phyloP scores from a whole-genome alignment of 2,329 filamentous ascomycete species.

The Cytospora piceicola region DNA sequence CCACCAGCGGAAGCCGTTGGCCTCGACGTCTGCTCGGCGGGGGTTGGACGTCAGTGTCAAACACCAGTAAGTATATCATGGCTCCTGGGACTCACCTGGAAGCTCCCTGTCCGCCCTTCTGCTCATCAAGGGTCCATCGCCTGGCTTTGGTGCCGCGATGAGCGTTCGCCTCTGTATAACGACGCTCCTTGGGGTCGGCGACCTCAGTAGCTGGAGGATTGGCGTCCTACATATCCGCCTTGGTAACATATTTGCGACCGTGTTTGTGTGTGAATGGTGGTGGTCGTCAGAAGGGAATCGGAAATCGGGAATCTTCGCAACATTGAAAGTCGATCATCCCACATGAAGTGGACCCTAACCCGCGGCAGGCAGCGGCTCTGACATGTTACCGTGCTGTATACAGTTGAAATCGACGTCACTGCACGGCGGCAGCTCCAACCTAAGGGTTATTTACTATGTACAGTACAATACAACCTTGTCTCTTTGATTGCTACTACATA shows the following conservation, averaged over 20 bases:
- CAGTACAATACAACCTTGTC: not conserved
- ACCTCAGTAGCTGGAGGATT: constrained; percentile 20
- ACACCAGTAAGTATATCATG: not conserved
- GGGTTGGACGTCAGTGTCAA: not conserved
- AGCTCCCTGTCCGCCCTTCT: constrained; percentile 68
- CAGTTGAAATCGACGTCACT: not conserved
- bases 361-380: constrained; percentile 20
- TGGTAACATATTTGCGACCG: constrained; percentile 26
- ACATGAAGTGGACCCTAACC: constrained; percentile 12
- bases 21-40: constrained; percentile 43
- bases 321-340: constrained; percentile 27
- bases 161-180: constrained; percentile 49
- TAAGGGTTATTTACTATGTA: not conserved
- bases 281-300: constrained; percentile 1
- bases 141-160: constrained; percentile 59
- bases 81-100: constrained; percentile 55
- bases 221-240: constrained; percentile 28
- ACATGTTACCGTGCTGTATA: too few species aligned
- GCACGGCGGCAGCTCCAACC: not conserved
- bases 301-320: constrained; percentile 7
- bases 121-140: constrained; percentile 67
- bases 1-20: constrained; percentile 62
- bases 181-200: constrained; percentile 22
- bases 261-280: constrained; percentile 2
- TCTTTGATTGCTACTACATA: not conserved